These are phyloP conservation scores for Fusarium sp. DNA, from an alignment of 2,329 filamentous ascomycete species.

Conservation along the genomic window DNA sequence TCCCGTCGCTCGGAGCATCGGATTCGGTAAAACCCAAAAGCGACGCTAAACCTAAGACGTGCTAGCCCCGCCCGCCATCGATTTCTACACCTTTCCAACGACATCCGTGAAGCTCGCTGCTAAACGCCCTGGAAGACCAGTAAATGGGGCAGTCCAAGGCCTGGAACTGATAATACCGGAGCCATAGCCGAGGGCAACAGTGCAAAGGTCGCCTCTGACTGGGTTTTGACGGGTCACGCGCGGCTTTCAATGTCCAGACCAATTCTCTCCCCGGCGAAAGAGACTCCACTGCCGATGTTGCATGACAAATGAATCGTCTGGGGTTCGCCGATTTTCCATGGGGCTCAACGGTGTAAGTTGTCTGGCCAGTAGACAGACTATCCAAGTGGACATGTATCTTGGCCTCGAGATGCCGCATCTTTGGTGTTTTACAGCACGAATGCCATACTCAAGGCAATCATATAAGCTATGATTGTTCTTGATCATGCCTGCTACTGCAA, in stretches of 20 bases:
- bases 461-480: not conserved
- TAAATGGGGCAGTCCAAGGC: conserved; percentile 10
- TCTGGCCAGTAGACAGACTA: not conserved
- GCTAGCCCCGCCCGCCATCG: conserved; percentile 44
- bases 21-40: conserved; percentile 54
- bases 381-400: not conserved
- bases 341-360: conserved; percentile 13
- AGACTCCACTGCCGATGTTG: conserved; percentile 25
- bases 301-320: conserved; percentile 41
- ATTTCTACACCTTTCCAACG: conserved; percentile 55
- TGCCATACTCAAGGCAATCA: not conserved
- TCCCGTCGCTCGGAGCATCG: conserved; percentile 49
- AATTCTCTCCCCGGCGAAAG: conserved; percentile 11
- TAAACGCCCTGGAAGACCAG: conserved; percentile 22
- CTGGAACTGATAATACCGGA: conserved; percentile 36
- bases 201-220: conserved; percentile 7
- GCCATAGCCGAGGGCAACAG: conserved; percentile 38
- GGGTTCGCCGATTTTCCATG: conserved; percentile 38
- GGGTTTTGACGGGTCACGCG: conserved; percentile 36
- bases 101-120: conserved; percentile 43
- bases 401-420: not conserved
- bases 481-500: not conserved
- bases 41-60: conserved; percentile 46
- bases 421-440: not conserved
- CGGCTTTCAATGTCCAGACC: conserved; percentile 37